Percentiles rank a stretch among this genome's conserved stretches.
Evolutionary conservation across 495 filamentous ascomycete genomes (phyloP).

Genomic region (Xylaria palmicola): DNA sequence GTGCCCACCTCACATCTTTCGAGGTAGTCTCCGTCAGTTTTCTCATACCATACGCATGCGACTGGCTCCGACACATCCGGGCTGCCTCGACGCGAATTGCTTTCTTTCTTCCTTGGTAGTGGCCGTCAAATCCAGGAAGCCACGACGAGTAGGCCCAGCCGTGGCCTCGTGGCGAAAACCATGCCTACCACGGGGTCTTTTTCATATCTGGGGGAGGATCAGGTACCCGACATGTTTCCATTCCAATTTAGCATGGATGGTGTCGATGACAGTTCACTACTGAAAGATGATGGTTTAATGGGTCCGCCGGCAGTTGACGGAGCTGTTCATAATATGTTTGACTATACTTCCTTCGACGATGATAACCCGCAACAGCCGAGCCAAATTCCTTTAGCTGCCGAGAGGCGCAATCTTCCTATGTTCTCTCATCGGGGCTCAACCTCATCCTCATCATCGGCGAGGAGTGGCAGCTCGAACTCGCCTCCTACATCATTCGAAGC

Average conservation of each 20-base stretch:
- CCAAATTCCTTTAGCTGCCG: not conserved
- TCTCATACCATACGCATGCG: not conserved
- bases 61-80: not conserved
- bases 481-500: slow-evolving; percentile 26
- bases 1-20: not conserved
- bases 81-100: no score
- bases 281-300: slow-evolving; percentile 1
- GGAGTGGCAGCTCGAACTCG: slow-evolving; percentile 21
- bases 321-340: not conserved
- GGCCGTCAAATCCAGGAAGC: not conserved
- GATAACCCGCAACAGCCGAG: not conserved
- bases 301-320: not conserved
- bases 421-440: slow-evolving; percentile 28
- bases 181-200: slow-evolving; percentile 25
- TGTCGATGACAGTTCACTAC: slow-evolving; percentile 4
- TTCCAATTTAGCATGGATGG: slow-evolving; percentile 13
- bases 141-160: not conserved
- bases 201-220: slow-evolving; percentile 17
- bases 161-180: not conserved
- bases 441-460: slow-evolving; percentile 27
- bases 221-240: slow-evolving; percentile 15
- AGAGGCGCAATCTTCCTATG: slow-evolving; percentile 2
- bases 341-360: not conserved
- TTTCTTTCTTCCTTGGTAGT: no score
- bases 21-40: not conserved